Conservation (phyloP, 768 basidiomycete genomes). For the Hypholoma fasciculare region DNA sequence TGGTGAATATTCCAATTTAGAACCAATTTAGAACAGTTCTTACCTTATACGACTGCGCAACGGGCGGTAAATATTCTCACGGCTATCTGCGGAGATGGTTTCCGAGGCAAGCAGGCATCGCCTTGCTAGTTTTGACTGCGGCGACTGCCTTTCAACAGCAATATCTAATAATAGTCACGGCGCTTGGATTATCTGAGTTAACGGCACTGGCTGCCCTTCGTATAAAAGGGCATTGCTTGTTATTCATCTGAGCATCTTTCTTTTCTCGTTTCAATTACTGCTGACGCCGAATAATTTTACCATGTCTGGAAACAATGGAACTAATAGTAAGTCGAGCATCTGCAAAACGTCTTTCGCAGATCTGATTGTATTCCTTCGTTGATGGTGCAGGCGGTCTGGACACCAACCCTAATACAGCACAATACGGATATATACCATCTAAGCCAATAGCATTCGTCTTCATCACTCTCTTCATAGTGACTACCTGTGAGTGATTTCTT, state of each 20-base stretch:
- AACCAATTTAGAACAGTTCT: too few species aligned
- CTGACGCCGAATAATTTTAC: not conserved
- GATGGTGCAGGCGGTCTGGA: not conserved
- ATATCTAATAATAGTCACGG: too few species aligned
- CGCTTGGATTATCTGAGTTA: too few species aligned
- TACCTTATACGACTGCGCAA: too few species aligned
- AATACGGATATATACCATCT: constrained; percentile 5
- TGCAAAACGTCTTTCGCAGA: not conserved
- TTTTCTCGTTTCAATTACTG: not conserved
- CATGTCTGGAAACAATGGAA: not conserved
- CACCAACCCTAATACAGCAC: not conserved
- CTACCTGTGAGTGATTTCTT: not conserved
- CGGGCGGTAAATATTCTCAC: too few species aligned
- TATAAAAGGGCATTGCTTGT: not conserved
- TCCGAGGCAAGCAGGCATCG: too few species aligned
- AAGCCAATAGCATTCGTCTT: constrained; percentile 1
- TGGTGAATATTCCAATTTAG: too few species aligned
- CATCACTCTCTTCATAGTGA: not conserved
- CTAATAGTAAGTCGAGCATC: not conserved
- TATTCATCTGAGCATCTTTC: not conserved
- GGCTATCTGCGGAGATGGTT: too few species aligned
- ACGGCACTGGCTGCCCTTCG: not conserved
- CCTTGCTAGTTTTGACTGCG: too few species aligned
- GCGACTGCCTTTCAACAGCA: too few species aligned
- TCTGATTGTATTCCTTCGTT: not conserved